Evolutionary conservation across 2,329 filamentous ascomycete species (phyloP), one percentile per base, ranked within the genome.

Genomic region (Penicillium aurantiogriseum): DNA sequence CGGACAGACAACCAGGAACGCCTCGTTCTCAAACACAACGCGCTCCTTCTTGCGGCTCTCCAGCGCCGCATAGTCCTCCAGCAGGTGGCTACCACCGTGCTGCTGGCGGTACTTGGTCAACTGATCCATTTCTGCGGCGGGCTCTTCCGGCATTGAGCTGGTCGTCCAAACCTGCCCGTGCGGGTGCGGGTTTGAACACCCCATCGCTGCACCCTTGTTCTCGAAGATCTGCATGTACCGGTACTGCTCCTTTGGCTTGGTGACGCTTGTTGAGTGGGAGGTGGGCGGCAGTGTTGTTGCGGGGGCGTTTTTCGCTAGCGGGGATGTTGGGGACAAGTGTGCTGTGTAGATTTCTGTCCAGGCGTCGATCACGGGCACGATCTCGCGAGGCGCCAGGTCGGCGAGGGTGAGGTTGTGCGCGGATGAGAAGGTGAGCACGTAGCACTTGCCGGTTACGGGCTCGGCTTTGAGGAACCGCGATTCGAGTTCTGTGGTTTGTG

Each of bases 151-250:
- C 65, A 97, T 79, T 7, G 87, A 89, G 23, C 91, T 96, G 0
- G 92, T 96, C 2, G 91, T 94, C 94, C 94, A 99, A 61, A 97
- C 83, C 75, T 99, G 94, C 58, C 94, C 93, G 77, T 99, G 94
- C 0, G 94, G 94, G 74, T 99, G 94, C 0, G 94, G 94, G 74
- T 99, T 99, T 1, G 93, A 97, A 80, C 94, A 99, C 51, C 94
- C 94, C 94, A 99, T 99, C 11, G 93, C 91, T 1, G 90, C 87
- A 51, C 94, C 94, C 78, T 99, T 99, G 81, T 99, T 99, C 79
- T 99, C 94, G 62, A 99, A 99, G 63, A 99, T 97, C 73, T 99
- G 94, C 92, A 99, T 97, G 78, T 96, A 97, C 53, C 89, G 86
- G 68, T 96, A 91, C 76, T 96, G 91, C 52, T 89, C 84, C 51